A percentile compares a stretch with the other conserved stretches of the same genome.
Conservation (phyloP, 495 filamentous ascomycete species). For the Aspergillus egyptiacus region DNA sequence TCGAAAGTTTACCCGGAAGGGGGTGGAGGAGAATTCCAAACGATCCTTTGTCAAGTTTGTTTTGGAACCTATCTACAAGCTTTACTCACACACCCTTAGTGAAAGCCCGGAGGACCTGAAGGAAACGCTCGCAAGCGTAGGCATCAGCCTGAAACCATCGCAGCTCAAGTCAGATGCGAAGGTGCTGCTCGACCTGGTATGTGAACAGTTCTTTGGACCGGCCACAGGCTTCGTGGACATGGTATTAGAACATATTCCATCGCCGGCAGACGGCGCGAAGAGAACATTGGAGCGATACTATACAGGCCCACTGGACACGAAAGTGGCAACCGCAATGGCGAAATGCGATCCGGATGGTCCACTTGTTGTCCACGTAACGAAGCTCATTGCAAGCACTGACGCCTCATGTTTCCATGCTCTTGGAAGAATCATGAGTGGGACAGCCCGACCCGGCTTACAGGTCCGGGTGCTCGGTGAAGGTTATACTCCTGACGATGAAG, state of each 20-base stretch:
- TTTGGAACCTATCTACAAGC: conserved; percentile 93
- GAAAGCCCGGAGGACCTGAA: conserved; percentile 84
- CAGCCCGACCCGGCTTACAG: conserved; percentile 70
- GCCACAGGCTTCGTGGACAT: conserved; percentile 93
- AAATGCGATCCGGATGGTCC: conserved; percentile 85
- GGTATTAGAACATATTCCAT: conserved; percentile 85
- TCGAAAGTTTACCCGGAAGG: conserved; percentile 85
- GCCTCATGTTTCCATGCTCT: conserved; percentile 84
- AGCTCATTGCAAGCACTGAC: conserved; percentile 83
- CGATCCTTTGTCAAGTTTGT: conserved; percentile 92
- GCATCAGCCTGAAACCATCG: conserved; percentile 82
- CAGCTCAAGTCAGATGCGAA: conserved; percentile 87
- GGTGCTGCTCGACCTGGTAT: conserved; percentile 80
- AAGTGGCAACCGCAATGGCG: conserved; percentile 71
- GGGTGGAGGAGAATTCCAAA: conserved; percentile 70
- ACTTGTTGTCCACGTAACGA: conserved; percentile 83
- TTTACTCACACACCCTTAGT: conserved; percentile 93
- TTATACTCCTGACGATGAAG: conserved; percentile 95
- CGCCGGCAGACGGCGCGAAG: conserved; percentile 72
- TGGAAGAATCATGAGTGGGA: conserved; percentile 90
- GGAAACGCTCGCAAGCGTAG: conserved; percentile 68
- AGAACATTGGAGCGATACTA: conserved; percentile 78
- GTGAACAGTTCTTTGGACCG: conserved; percentile 90
- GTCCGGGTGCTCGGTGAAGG: conserved; percentile 92
- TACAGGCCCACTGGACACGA: conserved; percentile 88